Base-by-base conservation (phyloP, 139 green algal genomes). In the Micractinium sp. region DNA sequence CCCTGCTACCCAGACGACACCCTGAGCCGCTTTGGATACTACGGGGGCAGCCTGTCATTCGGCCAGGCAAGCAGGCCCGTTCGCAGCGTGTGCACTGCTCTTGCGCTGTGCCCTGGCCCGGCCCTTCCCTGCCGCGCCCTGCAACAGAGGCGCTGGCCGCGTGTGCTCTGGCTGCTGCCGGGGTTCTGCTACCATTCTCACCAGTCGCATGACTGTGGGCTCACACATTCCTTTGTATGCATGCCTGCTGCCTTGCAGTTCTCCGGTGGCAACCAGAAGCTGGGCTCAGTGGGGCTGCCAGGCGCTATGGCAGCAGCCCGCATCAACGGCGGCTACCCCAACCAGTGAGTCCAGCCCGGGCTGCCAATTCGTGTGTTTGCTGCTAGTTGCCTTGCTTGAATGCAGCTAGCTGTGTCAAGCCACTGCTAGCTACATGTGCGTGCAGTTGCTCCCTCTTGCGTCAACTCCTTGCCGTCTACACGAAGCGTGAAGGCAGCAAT, bases 1-100 rank as follows among this genome's bases (percentile, higher is more conserved):
- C 89, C 89, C 56, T 92, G 89, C 78, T 92, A 92, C 69, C 75
- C 83, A 27, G 35, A 63, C 4, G 19, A 18, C 15, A 23, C n/a
- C 15, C 5, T 20, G 5, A 25, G 16, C 23, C 66, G 35, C 2
- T 82, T 88, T 12, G 41, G 0, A 4, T 82, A 88, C 85, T 88
- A 88, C 29, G 85, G 85, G 1, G 85, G 85, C 31, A 36, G 31
- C 47, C 27, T 71, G 20, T 71, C 85, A 20, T 82, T 82, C 60
- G 85, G 85, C 31, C 31, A 85, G 81, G 81, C 73, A 56, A 12
- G 81, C 13, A 0, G 47, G 47, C 47, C 47, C 47, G 9, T 9
- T 9, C 47, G 47, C 47, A 56, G 47, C 47, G 7, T 56, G 47
- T 56, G 47, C 47, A 56, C 47, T 56, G 47, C 47, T 56, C 7